Evolutionary conservation across 2,329 filamentous ascomycete genomes (phyloP).

Genomic region (Graphium sp.): DNA sequence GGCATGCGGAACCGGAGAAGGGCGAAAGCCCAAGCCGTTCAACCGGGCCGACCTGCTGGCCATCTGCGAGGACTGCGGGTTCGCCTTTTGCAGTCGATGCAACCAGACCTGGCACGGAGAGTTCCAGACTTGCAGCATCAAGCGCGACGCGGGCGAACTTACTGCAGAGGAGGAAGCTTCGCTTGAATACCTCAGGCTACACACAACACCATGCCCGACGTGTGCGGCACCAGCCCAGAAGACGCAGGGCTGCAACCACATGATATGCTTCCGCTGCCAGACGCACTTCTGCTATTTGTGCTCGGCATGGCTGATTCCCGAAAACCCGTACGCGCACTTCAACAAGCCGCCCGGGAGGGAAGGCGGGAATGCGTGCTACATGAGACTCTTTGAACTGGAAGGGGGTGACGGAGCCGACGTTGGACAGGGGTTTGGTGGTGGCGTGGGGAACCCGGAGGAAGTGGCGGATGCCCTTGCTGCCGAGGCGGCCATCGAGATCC

Average conservation of each 20-base stretch:
- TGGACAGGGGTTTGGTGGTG: constrained; percentile 25
- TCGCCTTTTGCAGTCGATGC: constrained; percentile 68
- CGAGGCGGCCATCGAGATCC: constrained; percentile 6
- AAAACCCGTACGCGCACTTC: constrained; percentile 80
- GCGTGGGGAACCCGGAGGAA: constrained; percentile 9
- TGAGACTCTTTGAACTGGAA: constrained; percentile 81
- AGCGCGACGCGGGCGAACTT: constrained; percentile 50
- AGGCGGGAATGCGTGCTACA: constrained; percentile 48
- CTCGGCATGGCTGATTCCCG: constrained; percentile 64
- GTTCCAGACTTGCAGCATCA: constrained; percentile 51
- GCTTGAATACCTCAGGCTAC: constrained; percentile 62
- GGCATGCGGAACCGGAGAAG: constrained; percentile 8
- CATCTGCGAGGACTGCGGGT: constrained; percentile 76
- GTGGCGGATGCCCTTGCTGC: constrained; percentile 6
- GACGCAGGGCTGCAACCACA: constrained; percentile 89
- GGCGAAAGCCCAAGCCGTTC: constrained; percentile 14
- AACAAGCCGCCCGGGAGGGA: constrained; percentile 50
- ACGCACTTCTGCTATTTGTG: constrained; percentile 95
- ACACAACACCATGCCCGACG: constrained; percentile 80
- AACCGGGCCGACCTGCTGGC: constrained; percentile 43
- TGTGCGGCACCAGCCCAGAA: constrained; percentile 79
- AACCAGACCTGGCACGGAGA: constrained; percentile 84
- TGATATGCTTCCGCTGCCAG: constrained; percentile 80
- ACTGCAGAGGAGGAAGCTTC: constrained; percentile 76
- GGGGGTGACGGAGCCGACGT: constrained; percentile 51